Conservation (phyloP, 345 rosid species). For the Salix caprea region DNA sequence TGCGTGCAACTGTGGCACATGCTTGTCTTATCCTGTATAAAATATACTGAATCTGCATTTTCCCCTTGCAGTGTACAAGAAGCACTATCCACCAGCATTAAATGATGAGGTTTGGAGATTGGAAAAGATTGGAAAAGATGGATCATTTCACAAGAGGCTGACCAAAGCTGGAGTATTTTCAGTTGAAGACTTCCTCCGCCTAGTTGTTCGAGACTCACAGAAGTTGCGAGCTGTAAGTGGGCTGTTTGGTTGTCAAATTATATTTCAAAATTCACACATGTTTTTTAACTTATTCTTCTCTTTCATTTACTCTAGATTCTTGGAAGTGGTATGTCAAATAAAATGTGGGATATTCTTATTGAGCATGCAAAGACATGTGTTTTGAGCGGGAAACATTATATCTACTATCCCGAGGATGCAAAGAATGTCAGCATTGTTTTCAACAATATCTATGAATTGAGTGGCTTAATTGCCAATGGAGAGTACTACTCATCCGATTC, state of each 20-base stretch:
- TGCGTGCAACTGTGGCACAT: neutral
- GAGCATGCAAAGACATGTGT: constrained; percentile 96
- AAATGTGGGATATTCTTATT: constrained; percentile 95
- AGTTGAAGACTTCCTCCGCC: constrained; percentile 82
- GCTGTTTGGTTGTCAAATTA: constrained; percentile 12
- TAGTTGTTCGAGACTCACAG: constrained; percentile 80
- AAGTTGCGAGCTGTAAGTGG: constrained; percentile 67
- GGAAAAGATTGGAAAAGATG: constrained; percentile 97
- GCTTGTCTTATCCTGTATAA: neutral
- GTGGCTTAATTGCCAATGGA: constrained; percentile 71
- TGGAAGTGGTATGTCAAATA: constrained; percentile 99
- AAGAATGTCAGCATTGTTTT: constrained; percentile 66
- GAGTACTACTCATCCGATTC: constrained; percentile 64
- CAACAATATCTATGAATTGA: constrained; percentile 71
- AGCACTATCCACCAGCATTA: constrained; percentile 90
- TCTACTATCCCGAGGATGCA: constrained; percentile 67
- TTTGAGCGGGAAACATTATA: constrained; percentile 70
- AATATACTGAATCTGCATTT: neutral
- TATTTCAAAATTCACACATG: neutral
- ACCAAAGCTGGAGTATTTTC: constrained; percentile 74
- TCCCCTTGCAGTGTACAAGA: constrained; percentile 68
- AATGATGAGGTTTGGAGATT: constrained; percentile 94
- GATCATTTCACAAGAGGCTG: constrained; percentile 92
- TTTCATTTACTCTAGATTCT: constrained; percentile 57
- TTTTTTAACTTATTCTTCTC: constrained; percentile 12